Evolutionary conservation across 176 grass and related monocot genomes (phyloP), one percentile per base, ranked within the genome.

Genomic region (Dendrocalamus sinicus): DNA sequence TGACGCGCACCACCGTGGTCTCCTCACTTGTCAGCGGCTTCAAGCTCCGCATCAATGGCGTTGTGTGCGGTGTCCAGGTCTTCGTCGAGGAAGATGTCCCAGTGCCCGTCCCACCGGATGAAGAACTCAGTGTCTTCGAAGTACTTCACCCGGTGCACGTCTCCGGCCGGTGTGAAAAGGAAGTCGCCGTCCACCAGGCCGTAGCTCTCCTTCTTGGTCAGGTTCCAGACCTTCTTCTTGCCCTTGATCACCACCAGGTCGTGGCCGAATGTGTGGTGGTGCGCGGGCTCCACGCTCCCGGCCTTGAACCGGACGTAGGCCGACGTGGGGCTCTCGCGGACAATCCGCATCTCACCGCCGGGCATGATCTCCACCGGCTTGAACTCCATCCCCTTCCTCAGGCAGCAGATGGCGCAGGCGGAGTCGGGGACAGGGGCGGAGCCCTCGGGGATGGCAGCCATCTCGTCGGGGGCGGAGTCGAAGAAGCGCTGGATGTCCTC

Each of bases 231-330:
- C 78, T 90, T 95, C 83, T 95, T 98, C 76, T 91, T 94, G 75
- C 96, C 93, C 54, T 91, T 92, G 70, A 98, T 89, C 46, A 98
- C 93, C 57, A 95, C 87, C 47, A 98, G 83, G 70, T 98, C 91
- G n/a, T 98, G 96, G n/a, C 96, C 96, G 7, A 98, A 98, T 66
- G 93, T 98, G 89, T 98, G 95, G 85, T 95, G 96, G 65, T 98
- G 93, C 59, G 96, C 91, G 12, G 93, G 93, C 74, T 98, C 96
- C 60, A 98, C 93, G 73, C 91, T 95, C n/a, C 91, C 95, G 30
- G 91, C 96, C 86, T 98, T 95, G 86, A 98, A 98, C 19, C 86
- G 86, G 32, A 98, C 91, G 72, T 95, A 91, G 50, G 93, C 95
- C 4, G 93, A 98, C 17, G 95, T 98, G 62, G 95, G 95, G 77